A percentile compares a stretch with the other conserved stretches of the same genome.
These are phyloP conservation scores for Mucuna pruriens DNA, from an alignment of 306 rosid genomes.

Conservation along the genomic window DNA sequence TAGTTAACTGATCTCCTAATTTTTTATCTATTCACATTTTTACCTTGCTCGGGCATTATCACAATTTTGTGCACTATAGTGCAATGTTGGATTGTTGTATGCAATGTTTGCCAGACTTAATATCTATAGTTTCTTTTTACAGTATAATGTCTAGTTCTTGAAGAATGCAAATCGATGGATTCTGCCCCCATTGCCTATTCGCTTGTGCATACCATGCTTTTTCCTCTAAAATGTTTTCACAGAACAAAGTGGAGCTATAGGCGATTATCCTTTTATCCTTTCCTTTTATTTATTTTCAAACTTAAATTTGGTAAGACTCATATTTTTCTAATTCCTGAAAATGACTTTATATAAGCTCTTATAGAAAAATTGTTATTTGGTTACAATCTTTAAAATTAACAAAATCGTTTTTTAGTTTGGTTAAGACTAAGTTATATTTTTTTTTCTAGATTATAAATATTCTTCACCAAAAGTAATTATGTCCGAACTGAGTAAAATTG, in stretches of 20 bases:
- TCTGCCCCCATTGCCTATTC: neutral
- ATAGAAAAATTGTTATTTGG: neutral
- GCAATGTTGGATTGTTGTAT: neutral
- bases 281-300: neutral
- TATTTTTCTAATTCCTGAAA: neutral
- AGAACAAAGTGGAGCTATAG: neutral
- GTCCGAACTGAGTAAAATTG: too few relatives aligned
- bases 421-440: too few relatives aligned
- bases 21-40: neutral
- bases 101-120: neutral
- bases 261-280: neutral
- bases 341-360: neutral
- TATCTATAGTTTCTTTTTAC: neutral
- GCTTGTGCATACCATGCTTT: neutral
- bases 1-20: neutral
- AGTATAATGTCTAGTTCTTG: neutral
- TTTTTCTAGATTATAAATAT: too few relatives aligned
- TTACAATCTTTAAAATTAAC: neutral
- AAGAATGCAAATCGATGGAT: neutral
- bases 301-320: neutral
- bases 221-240: neutral
- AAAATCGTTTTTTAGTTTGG: too few relatives aligned
- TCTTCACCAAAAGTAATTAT: too few relatives aligned
- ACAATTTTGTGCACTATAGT: neutral
- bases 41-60: neutral